phyloP scores from a whole-genome alignment of 2,329 filamentous ascomycete genomes.

The Pseudocercospora eumusae region DNA sequence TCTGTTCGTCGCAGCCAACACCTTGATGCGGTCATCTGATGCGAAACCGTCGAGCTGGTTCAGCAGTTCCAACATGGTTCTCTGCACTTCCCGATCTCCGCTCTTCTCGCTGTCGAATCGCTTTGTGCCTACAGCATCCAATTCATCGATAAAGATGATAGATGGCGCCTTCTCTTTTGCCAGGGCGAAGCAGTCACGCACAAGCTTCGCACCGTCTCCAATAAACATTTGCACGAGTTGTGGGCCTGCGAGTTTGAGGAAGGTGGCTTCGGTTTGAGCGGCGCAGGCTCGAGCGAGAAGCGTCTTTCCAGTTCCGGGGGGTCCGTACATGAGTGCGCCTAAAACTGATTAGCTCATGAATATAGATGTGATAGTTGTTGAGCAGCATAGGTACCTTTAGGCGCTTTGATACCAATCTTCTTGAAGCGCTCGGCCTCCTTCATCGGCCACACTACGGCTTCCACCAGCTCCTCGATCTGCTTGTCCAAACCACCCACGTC shows the following conservation, averaged over 20 bases:
- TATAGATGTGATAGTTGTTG: neutral
- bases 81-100: constrained; percentile 94
- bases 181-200: constrained; percentile 94
- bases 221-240: constrained; percentile 99
- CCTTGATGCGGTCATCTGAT: constrained; percentile 90
- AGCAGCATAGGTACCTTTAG: constrained; percentile 76
- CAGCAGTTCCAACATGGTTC: constrained; percentile 97
- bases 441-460: constrained; percentile 99
- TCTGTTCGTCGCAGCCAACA: constrained; percentile 99
- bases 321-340: constrained; percentile 98
- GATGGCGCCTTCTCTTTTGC: constrained; percentile 98
- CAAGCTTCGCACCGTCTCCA: constrained; percentile 94
- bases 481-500: constrained; percentile 98
- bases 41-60: constrained; percentile 99
- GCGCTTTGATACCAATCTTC: constrained; percentile 99
- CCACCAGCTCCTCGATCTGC: constrained; percentile 97
- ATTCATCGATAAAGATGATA: constrained; percentile 99
- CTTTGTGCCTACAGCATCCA: constrained; percentile 97
- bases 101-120: constrained; percentile 98
- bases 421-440: constrained; percentile 99
- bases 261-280: constrained; percentile 96
- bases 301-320: constrained; percentile 86
- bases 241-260: constrained; percentile 95
- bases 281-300: constrained; percentile 93
- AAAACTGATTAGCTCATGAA: constrained; percentile 16